These are phyloP conservation scores for Ceriops decandra DNA, from an alignment of 345 rosid species.

Conservation along the genomic window DNA sequence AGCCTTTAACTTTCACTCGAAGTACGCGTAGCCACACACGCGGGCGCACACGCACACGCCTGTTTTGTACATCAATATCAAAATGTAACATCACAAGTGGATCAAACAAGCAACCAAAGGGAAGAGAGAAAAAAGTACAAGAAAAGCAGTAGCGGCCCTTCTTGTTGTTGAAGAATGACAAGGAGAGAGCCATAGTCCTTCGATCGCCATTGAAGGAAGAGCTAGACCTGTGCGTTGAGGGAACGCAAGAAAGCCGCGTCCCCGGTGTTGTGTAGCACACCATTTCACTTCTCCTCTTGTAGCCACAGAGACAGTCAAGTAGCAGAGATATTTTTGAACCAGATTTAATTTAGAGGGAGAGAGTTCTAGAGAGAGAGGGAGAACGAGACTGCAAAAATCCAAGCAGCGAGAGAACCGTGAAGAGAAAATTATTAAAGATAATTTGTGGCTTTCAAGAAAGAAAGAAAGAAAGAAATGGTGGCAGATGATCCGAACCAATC, in stretches of 20 bases:
- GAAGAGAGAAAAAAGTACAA: slow-evolving; percentile 35
- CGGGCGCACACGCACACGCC: no score
- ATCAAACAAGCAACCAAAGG: not conserved
- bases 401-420: slow-evolving; percentile 25
- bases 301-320: not conserved
- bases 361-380: slow-evolving; percentile 9
- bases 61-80: no score
- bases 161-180: slow-evolving; percentile 34
- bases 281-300: slow-evolving; percentile 32
- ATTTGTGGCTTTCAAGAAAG: not conserved
- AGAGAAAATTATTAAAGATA: not conserved
- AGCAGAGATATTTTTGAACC: slow-evolving; percentile 3
- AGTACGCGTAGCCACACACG: no score
- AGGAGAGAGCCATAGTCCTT: slow-evolving; percentile 36
- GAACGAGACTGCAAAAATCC: slow-evolving; percentile 3
- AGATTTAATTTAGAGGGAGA: not conserved
- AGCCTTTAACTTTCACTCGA: no score
- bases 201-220: slow-evolving; percentile 51
- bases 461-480: not conserved
- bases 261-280: slow-evolving; percentile 51
- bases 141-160: slow-evolving; percentile 43
- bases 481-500: not conserved
- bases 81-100: no score
- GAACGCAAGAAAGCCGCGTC: slow-evolving; percentile 43
- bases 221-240: slow-evolving; percentile 35